A percentile compares a stretch with the other conserved stretches of the same genome.
phyloP scores from a whole-genome alignment of 2,329 filamentous ascomycete genomes.

The Colletotrichum tabaci region DNA sequence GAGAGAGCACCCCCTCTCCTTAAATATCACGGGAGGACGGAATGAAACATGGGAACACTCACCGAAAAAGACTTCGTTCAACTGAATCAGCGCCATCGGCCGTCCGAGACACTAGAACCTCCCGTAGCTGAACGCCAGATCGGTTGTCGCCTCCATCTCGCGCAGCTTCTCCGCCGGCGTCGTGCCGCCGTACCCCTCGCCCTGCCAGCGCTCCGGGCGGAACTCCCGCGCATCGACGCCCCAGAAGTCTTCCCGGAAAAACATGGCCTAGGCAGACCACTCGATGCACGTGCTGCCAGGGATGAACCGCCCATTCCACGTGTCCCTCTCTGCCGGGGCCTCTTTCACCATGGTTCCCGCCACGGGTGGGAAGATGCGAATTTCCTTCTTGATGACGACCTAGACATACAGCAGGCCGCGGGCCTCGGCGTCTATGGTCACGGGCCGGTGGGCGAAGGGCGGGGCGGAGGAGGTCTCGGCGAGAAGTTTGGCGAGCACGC shows the following conservation, averaged over 20 bases:
- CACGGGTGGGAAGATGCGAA: constrained; percentile 56
- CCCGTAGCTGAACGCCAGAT: constrained; percentile 57
- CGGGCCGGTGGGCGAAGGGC: constrained; percentile 43
- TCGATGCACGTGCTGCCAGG: constrained; percentile 52
- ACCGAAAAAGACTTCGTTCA: constrained; percentile 60
- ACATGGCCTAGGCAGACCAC: constrained; percentile 53
- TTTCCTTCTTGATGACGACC: constrained; percentile 65
- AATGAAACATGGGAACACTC: background rate
- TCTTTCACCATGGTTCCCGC: constrained; percentile 53
- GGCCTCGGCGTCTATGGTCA: constrained; percentile 53
- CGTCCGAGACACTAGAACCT: constrained; percentile 56
- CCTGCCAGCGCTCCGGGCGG: constrained; percentile 55
- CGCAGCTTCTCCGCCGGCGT: constrained; percentile 47
- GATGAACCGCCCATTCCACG: constrained; percentile 45
- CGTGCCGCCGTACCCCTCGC: background rate
- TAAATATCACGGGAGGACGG: background rate
- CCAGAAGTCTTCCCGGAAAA: constrained; percentile 52
- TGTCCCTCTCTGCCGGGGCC: constrained; percentile 16
- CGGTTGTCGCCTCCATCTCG: constrained; percentile 54
- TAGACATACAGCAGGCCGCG: constrained; percentile 59
- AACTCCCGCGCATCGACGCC: constrained; percentile 54
- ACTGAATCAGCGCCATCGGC: constrained; percentile 55
- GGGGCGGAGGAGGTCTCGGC: constrained; percentile 57
- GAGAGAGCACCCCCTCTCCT: background rate
- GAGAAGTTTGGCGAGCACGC: constrained; percentile 61